Evolutionary conservation across 2,329 filamentous ascomycete genomes (phyloP).

Genomic region (Lecanosticta acicola): DNA sequence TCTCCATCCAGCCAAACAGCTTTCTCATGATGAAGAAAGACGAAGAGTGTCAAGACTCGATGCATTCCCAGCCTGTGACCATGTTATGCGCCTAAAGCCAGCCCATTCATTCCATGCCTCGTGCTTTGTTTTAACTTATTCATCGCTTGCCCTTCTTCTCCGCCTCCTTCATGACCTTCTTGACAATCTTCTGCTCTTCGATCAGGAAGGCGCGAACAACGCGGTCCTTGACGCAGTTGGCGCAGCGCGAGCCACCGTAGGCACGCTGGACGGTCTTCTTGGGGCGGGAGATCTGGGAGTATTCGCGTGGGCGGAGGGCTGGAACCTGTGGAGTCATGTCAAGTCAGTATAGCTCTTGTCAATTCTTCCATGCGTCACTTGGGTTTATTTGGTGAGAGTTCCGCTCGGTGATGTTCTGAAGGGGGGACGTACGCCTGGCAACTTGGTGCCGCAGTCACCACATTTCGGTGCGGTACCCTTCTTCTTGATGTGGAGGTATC

Average conservation of each 20-base stretch:
- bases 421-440: slow-evolving; percentile 79
- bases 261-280: slow-evolving; percentile 99
- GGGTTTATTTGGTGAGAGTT: neutral
- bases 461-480: slow-evolving; percentile 96
- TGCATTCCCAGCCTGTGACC: slow-evolving; percentile 5
- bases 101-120: slow-evolving; percentile 6
- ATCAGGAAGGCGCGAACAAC: slow-evolving; percentile 98
- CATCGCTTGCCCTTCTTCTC: slow-evolving; percentile 60
- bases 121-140: slow-evolving; percentile 7
- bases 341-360: slow-evolving; percentile 14
- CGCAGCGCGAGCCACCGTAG: slow-evolving; percentile 97
- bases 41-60: neutral
- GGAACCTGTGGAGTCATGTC: slow-evolving; percentile 59
- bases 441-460: slow-evolving; percentile 97
- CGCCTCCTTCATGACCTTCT: slow-evolving; percentile 99
- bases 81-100: slow-evolving; percentile 3
- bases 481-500: slow-evolving; percentile 99
- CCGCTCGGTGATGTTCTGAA: neutral
- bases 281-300: slow-evolving; percentile 92
- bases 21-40: neutral
- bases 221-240: slow-evolving; percentile 96
- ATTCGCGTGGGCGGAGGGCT: slow-evolving; percentile 96
- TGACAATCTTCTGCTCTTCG: slow-evolving; percentile 99
- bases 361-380: neutral
- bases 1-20: slow-evolving; percentile 1